These are phyloP conservation scores for Halophytophthora polymorphica DNA, from an alignment of 352 stramenopile genomes.

Conservation along the genomic window DNA sequence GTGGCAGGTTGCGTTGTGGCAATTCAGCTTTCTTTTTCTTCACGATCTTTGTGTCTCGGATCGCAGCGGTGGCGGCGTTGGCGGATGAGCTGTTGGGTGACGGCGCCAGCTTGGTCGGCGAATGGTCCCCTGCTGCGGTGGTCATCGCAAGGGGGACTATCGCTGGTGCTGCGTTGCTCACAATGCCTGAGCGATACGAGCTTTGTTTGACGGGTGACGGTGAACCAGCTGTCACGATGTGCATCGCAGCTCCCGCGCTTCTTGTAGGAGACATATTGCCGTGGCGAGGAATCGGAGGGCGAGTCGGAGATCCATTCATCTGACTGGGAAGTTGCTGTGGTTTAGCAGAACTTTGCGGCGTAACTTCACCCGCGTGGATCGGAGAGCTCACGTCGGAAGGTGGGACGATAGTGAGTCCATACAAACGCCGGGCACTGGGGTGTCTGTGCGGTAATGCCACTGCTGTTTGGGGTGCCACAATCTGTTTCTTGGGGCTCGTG, in stretches of 20 bases:
- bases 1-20: conserved; percentile 68
- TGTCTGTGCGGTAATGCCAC: conserved; percentile 2
- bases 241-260: conserved; percentile 14
- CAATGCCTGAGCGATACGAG: conserved; percentile 52
- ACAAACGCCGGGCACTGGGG: conserved; percentile 17
- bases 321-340: conserved; percentile 18
- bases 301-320: conserved; percentile 1
- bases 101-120: conserved; percentile 9
- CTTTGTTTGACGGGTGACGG: conserved; percentile 34
- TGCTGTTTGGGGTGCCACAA: background rate
- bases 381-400: conserved; percentile 4
- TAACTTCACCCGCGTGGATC: conserved; percentile 1
- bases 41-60: conserved; percentile 75
- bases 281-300: conserved; percentile 22
- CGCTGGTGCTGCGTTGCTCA: conserved; percentile 28
- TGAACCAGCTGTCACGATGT: conserved; percentile 9
- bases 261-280: conserved; percentile 44
- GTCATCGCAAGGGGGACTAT: conserved; percentile 38
- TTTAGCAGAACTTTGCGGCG: background rate
- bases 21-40: conserved; percentile 83
- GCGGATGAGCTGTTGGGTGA: conserved; percentile 9
- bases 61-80: conserved; percentile 18
- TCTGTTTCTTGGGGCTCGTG: no score
- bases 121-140: background rate
- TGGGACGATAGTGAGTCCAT: conserved; percentile 18